A percentile compares a stretch with the other conserved stretches of the same genome.
Evolutionary conservation across 2,329 filamentous ascomycete genomes (phyloP).

Genomic region (Aspergillus quadrilineatus): DNA sequence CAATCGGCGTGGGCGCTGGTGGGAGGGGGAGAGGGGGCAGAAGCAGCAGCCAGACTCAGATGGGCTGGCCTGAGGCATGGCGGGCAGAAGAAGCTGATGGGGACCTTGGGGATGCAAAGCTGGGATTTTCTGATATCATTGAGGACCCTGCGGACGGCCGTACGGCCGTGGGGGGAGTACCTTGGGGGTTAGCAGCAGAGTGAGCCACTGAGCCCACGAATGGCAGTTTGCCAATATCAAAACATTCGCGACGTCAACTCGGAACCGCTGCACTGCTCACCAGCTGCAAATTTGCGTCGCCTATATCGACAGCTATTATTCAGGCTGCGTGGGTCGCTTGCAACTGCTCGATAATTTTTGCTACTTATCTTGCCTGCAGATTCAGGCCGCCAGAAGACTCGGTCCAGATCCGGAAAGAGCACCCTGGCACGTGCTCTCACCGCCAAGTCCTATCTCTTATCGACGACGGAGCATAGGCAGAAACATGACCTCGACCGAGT

Average conservation of each 20-base stretch:
- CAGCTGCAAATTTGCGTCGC: neutral
- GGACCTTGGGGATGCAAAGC: conserved; percentile 22
- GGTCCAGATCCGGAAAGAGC: neutral
- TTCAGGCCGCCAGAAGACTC: neutral
- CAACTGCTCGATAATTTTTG: neutral
- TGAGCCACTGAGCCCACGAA: conserved; percentile 5
- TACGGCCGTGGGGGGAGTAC: conserved; percentile 24
- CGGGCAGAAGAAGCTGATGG: conserved; percentile 12
- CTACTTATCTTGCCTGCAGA: conserved; percentile 2
- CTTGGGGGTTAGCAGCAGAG: conserved; percentile 26
- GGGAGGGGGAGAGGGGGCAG: conserved; percentile 9
- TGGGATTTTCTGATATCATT: neutral
- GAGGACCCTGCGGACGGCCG: conserved; percentile 8
- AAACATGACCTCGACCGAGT: neutral
- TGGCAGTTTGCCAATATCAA: conserved; percentile 4
- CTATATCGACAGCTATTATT: neutral
- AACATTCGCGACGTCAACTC: neutral
- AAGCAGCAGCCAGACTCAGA: conserved; percentile 10
- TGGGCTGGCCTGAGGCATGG: conserved; percentile 21
- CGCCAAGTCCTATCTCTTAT: conserved; percentile 12
- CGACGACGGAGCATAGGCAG: neutral
- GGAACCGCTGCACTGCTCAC: neutral
- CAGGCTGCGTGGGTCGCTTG: neutral
- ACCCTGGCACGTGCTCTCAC: conserved; percentile 9
- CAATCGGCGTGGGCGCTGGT: neutral